Evolutionary conservation across 306 rosid species (phyloP).

Genomic region (Sicyos baderoa): DNA sequence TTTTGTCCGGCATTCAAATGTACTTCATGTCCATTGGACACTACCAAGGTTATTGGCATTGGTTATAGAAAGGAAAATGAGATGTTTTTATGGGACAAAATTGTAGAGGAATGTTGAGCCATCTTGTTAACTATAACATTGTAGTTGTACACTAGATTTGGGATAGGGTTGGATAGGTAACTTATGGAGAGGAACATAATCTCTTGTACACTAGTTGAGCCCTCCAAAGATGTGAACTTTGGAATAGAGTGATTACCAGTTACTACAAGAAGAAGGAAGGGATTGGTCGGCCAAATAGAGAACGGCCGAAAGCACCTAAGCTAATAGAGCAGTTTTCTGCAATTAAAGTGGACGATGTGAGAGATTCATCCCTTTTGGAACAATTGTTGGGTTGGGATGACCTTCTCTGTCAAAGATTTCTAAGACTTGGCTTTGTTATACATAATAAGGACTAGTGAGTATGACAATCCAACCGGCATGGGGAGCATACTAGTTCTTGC

Average conservation of each 20-base stretch:
- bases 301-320: neutral
- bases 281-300: neutral
- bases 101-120: neutral
- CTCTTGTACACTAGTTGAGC: no score
- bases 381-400: conserved; percentile 3
- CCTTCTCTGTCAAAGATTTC: neutral
- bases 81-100: neutral
- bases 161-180: conserved; percentile 3
- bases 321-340: neutral
- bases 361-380: neutral
- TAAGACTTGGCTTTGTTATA: neutral
- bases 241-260: neutral
- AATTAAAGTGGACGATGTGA: neutral
- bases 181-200: neutral
- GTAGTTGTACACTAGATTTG: neutral
- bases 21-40: neutral
- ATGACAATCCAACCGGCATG: neutral
- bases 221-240: neutral
- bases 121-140: neutral
- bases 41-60: neutral
- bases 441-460: neutral
- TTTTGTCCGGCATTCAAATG: neutral
- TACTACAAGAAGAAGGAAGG: neutral
- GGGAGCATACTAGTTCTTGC: conserved; percentile 2
- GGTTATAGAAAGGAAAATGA: neutral